These are phyloP conservation scores for Rhodotorula sp. DNA, from an alignment of 1,284 basidiomycete species.

Conservation along the genomic window DNA sequence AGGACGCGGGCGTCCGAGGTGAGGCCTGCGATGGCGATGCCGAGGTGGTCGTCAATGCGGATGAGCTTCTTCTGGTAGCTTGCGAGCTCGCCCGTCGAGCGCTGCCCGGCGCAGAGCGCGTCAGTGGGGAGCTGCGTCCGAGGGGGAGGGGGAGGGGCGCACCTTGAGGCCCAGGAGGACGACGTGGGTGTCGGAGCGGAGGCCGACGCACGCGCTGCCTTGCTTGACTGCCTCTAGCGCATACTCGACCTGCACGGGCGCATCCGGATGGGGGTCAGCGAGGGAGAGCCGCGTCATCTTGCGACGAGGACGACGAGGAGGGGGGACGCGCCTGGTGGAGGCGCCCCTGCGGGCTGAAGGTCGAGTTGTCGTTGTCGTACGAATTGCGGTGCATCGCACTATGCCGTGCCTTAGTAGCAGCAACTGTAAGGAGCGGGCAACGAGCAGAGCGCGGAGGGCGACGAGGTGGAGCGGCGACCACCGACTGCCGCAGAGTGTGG, in stretches of 20 bases:
- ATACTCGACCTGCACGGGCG: constrained; percentile 83
- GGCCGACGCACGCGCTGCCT: constrained; percentile 94
- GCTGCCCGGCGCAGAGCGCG: constrained; percentile 56
- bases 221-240: constrained; percentile 99
- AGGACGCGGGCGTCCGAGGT: constrained; percentile 97
- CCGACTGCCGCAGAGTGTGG: background rate
- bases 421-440: background rate
- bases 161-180: constrained; percentile 92
- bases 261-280: background rate
- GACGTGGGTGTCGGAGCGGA: constrained; percentile 93
- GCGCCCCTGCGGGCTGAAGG: constrained; percentile 89
- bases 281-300: constrained; percentile 11
- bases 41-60: constrained; percentile 97
- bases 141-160: background rate
- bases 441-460: background rate
- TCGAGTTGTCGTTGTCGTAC: constrained; percentile 66
- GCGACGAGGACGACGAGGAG: background rate
- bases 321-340: constrained; percentile 51
- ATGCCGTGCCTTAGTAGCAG: background rate
- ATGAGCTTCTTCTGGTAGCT: constrained; percentile 99
- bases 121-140: background rate
- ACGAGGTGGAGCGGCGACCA: background rate
- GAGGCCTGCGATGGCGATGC: constrained; percentile 96
- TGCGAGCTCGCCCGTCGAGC: constrained; percentile 97
- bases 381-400: constrained; percentile 43